Conservation (phyloP, 75 land plant species). For the Pinus taeda region DNA sequence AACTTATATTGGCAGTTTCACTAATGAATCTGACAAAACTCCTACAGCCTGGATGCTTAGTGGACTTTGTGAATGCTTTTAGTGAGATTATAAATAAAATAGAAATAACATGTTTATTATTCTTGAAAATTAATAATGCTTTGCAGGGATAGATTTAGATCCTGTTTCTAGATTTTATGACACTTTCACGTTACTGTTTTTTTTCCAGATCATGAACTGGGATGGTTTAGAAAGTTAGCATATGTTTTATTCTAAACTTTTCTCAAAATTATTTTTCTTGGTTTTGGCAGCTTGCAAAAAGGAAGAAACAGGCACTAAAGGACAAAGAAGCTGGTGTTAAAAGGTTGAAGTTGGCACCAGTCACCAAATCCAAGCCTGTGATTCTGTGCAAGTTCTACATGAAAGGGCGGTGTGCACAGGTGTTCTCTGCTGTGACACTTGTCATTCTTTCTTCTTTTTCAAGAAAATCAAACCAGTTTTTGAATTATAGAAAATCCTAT, state of each 20-base stretch:
- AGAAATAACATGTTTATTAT: neutral
- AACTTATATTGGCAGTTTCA: neutral
- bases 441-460: no score
- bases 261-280: neutral
- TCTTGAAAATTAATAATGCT: neutral
- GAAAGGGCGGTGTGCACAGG: conserved; percentile 12
- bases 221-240: neutral
- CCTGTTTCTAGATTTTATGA: neutral
- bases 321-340: conserved; percentile 6
- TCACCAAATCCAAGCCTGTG: conserved; percentile 6
- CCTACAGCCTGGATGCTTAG: neutral
- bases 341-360: conserved; percentile 14
- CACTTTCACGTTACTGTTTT: neutral
- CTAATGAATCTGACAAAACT: neutral
- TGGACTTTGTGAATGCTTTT: neutral
- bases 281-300: neutral
- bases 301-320: conserved; percentile 8
- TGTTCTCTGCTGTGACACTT: neutral
- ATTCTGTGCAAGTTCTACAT: conserved; percentile 7
- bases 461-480: no score
- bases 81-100: neutral
- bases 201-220: neutral
- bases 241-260: neutral
- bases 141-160: neutral
- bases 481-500: no score